phyloP scores from a whole-genome alignment of 208 protist genomes.

The Crithidia fasciculata region DNA sequence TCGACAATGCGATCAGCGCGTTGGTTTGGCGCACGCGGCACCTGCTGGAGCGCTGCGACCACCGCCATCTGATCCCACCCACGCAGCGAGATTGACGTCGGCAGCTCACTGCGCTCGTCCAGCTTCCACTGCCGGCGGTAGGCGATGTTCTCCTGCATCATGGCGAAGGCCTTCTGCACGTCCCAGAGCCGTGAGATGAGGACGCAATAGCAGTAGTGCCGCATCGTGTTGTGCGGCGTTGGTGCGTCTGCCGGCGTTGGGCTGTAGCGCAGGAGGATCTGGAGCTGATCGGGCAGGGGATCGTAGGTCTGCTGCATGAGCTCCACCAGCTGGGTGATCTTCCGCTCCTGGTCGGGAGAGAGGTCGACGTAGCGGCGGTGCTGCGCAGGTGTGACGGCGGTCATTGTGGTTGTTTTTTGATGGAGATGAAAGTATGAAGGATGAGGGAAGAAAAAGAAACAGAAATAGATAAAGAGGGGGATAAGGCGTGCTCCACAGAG shows the following conservation, averaged over 20 bases:
- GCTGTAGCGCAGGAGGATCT: slow-evolving; percentile 9
- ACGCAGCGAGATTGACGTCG: slow-evolving; percentile 51
- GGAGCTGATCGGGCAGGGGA: slow-evolving; percentile 28
- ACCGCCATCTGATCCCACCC: slow-evolving; percentile 47
- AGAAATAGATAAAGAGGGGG: no score
- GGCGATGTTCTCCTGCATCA: slow-evolving; percentile 33
- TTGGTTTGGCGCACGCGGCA: background rate
- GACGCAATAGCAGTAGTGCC: slow-evolving; percentile 53
- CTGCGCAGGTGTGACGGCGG: background rate
- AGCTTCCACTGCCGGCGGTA: slow-evolving; percentile 40
- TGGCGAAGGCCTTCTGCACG: slow-evolving; percentile 54
- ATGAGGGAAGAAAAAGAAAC: background rate
- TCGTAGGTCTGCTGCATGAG: slow-evolving; percentile 37
- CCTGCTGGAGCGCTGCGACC: slow-evolving; percentile 17
- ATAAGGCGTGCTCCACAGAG: no score
- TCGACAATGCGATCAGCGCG: slow-evolving; percentile 37
- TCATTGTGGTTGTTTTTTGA: background rate
- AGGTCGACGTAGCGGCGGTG: slow-evolving; percentile 40
- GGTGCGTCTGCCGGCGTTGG: slow-evolving; percentile 20
- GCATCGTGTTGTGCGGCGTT: slow-evolving; percentile 45
- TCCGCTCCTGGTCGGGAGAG: slow-evolving; percentile 47
- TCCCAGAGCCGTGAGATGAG: slow-evolving; percentile 56
- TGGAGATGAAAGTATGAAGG: background rate
- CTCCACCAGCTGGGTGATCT: slow-evolving; percentile 54
- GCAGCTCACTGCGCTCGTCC: slow-evolving; percentile 51